Percentiles rank a stretch among this genome's conserved stretches.
Conservation (phyloP, 2,329 filamentous ascomycete species). For the Mariannaea sp. region DNA sequence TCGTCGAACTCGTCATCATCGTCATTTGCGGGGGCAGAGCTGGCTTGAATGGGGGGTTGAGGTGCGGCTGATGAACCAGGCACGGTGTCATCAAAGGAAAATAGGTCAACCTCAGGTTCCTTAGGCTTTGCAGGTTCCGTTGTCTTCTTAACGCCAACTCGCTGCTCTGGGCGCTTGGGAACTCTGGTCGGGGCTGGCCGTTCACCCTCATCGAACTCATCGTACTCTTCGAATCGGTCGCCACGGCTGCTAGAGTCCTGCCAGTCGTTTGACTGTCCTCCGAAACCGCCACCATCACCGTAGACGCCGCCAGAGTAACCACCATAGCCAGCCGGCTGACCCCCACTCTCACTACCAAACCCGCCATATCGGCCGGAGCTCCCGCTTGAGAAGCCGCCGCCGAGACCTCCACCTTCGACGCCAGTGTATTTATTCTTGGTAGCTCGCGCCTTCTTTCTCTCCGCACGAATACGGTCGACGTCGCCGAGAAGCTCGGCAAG, state of each 20-base stretch:
- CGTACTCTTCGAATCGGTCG: slow-evolving; percentile 94
- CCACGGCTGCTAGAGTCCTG: slow-evolving; percentile 62
- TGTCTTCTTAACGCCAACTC: slow-evolving; percentile 46
- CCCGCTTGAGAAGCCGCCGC: slow-evolving; percentile 60
- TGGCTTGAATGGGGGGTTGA: slow-evolving; percentile 48
- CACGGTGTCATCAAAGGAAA: slow-evolving; percentile 84
- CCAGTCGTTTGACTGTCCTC: slow-evolving; percentile 76
- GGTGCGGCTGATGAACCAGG: slow-evolving; percentile 53
- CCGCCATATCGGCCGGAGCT: slow-evolving; percentile 74
- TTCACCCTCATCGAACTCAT: slow-evolving; percentile 86
- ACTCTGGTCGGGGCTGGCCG: slow-evolving; percentile 53
- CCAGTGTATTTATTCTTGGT: slow-evolving; percentile 96
- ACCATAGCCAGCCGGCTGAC: slow-evolving; percentile 50
- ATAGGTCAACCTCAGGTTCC: slow-evolving; percentile 88
- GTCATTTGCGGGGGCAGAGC: slow-evolving; percentile 47
- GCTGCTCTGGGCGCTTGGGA: slow-evolving; percentile 41
- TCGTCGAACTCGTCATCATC: slow-evolving; percentile 97
- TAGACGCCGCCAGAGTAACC: slow-evolving; percentile 77
- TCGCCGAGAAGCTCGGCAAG: slow-evolving; percentile 91
- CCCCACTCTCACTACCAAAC: slow-evolving; percentile 81
- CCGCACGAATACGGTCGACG: slow-evolving; percentile 81
- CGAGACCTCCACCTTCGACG: slow-evolving; percentile 78
- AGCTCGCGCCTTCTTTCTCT: slow-evolving; percentile 86
- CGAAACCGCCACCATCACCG: slow-evolving; percentile 94
- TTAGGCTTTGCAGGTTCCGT: slow-evolving; percentile 76